These are phyloP conservation scores for Panaeolus papilionaceus DNA, from an alignment of 768 basidiomycete genomes.

Conservation along the genomic window DNA sequence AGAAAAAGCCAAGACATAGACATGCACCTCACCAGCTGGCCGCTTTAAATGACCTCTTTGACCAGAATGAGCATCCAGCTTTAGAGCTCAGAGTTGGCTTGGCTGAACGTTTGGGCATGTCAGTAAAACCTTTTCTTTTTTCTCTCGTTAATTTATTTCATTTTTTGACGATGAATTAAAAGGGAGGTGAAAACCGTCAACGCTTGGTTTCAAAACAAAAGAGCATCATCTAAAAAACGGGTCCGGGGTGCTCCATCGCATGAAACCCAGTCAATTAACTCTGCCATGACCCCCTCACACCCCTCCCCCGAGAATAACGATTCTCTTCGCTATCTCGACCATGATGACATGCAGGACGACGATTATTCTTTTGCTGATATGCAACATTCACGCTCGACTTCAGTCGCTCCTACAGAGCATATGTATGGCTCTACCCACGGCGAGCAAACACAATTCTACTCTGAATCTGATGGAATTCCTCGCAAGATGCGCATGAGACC, in stretches of 20 bases:
- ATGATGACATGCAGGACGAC: slow-evolving; percentile 55
- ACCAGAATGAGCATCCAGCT: slow-evolving; percentile 76
- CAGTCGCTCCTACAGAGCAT: slow-evolving; percentile 39
- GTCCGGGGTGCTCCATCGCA: slow-evolving; percentile 43
- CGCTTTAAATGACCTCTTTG: slow-evolving; percentile 80
- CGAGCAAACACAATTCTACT: slow-evolving; percentile 56
- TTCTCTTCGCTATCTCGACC: slow-evolving; percentile 38
- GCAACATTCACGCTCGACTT: slow-evolving; percentile 41
- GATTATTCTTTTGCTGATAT: slow-evolving; percentile 44
- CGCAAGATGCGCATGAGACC: slow-evolving; percentile 72
- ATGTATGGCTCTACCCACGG: slow-evolving; percentile 50
- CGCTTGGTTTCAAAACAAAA: slow-evolving; percentile 89
- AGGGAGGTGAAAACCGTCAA: slow-evolving; percentile 89
- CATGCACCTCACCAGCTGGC: slow-evolving; percentile 75
- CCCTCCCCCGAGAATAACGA: slow-evolving; percentile 39
- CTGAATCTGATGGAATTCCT: slow-evolving; percentile 57
- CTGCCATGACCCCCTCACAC: slow-evolving; percentile 25
- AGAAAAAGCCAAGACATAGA: slow-evolving; percentile 82
- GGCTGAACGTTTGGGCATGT: slow-evolving; percentile 81
- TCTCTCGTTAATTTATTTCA: slow-evolving; percentile 24
- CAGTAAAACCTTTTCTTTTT: slow-evolving; percentile 39
- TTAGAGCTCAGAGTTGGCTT: slow-evolving; percentile 71
- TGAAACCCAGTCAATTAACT: slow-evolving; percentile 33
- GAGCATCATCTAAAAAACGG: slow-evolving; percentile 81
- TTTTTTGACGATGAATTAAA: slow-evolving; percentile 15